Percentiles rank a stretch among this genome's conserved stretches.
Evolutionary conservation across 2,329 filamentous ascomycete species (phyloP).

Genomic region (Chaetomiaceae sp.): DNA sequence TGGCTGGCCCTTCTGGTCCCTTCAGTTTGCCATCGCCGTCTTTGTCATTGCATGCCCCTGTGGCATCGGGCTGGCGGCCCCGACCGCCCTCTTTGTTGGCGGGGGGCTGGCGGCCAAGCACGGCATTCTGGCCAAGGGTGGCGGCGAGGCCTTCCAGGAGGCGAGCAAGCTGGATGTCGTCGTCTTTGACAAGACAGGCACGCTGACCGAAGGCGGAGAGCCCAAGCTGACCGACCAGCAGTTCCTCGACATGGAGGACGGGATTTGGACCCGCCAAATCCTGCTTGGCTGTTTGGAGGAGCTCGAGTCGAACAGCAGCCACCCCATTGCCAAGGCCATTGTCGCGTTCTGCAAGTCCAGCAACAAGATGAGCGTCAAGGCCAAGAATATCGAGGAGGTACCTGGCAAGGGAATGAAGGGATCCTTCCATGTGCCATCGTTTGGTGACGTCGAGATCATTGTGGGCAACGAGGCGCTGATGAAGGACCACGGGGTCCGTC

Average conservation of each 20-base stretch:
- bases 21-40: conserved; percentile 82
- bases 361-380: conserved; percentile 28
- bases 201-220: conserved; percentile 68
- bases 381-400: conserved; percentile 56
- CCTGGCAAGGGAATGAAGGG: conserved; percentile 68
- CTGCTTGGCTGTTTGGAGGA: conserved; percentile 6
- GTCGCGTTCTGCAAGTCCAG: conserved; percentile 53
- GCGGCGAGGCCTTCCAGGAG: conserved; percentile 81
- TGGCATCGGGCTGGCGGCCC: conserved; percentile 77
- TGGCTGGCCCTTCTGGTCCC: conserved; percentile 67
- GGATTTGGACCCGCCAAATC: neutral
- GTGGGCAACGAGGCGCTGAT: conserved; percentile 73
- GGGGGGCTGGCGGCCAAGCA: conserved; percentile 73
- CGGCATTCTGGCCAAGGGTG: conserved; percentile 78
- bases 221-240: conserved; percentile 59
- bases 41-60: conserved; percentile 86
- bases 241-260: conserved; percentile 32
- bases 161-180: conserved; percentile 72
- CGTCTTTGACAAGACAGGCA: conserved; percentile 87
- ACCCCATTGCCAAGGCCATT: conserved; percentile 69
- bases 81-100: conserved; percentile 79
- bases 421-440: conserved; percentile 35
- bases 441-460: conserved; percentile 46
- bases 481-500: conserved; percentile 41
- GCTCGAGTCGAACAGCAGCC: conserved; percentile 67